A percentile compares a stretch with the other conserved stretches of the same genome.
phyloP scores from a whole-genome alignment of 2,329 filamentous ascomycete species.

The Monilinia fructigena region DNA sequence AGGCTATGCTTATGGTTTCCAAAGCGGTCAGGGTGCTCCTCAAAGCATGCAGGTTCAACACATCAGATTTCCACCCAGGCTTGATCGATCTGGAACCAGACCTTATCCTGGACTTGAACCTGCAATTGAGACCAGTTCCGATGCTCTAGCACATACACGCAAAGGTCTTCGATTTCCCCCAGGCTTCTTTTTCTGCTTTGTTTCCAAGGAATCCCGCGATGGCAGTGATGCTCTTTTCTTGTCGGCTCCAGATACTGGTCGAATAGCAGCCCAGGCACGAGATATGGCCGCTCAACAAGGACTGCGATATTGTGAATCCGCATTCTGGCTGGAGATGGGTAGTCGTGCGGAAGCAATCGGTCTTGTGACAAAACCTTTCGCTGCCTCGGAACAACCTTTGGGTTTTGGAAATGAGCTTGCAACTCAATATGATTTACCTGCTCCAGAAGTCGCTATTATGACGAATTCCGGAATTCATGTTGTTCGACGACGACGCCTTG shows the following conservation, averaged over 20 bases:
- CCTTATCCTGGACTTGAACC: constrained; percentile 31
- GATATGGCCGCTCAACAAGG: constrained; percentile 38
- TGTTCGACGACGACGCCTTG: constrained; percentile 76
- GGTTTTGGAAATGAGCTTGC: constrained; percentile 95
- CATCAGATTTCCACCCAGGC: constrained; percentile 82
- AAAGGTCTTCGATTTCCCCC: constrained; percentile 69
- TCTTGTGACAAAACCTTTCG: constrained; percentile 69
- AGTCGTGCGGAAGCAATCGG: constrained; percentile 77
- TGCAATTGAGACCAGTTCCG: constrained; percentile 44
- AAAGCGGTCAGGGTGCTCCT: constrained; percentile 64
- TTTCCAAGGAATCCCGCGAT: constrained; percentile 59
- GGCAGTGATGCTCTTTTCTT: constrained; percentile 72
- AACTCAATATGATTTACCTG: constrained; percentile 85
- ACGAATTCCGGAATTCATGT: constrained; percentile 90
- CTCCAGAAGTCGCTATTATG: constrained; percentile 83
- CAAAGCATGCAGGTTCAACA: constrained; percentile 98
- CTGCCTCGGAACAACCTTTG: constrained; percentile 62
- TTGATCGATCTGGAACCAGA: constrained; percentile 35
- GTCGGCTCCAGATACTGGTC: constrained; percentile 81
- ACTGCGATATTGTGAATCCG: constrained; percentile 68
- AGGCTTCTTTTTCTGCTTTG: constrained; percentile 87
- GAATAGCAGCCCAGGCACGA: constrained; percentile 62
- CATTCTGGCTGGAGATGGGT: constrained; percentile 73
- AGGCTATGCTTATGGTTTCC: constrained; percentile 60
- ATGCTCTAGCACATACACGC: constrained; percentile 50